phyloP scores from a whole-genome alignment of 2,329 filamentous ascomycete species.

The Cordyceps militaris region DNA sequence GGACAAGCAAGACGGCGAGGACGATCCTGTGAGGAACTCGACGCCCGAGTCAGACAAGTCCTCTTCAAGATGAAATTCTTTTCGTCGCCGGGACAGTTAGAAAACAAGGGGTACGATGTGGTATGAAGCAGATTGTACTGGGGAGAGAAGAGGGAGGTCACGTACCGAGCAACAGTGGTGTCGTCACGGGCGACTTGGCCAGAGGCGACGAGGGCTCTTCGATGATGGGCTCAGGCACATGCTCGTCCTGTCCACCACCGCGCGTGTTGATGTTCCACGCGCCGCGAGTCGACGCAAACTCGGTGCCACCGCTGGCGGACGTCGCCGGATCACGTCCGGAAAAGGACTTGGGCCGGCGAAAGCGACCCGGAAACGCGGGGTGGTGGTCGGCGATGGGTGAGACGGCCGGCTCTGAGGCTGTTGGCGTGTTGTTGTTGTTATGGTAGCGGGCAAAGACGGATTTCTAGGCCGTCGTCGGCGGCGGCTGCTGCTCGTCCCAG shows the following conservation, averaged over 20 bases:
- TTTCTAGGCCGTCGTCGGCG: background rate
- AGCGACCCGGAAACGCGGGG: background rate
- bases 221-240: slow-evolving; percentile 26
- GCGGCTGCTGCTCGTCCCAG: no score
- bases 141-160: background rate
- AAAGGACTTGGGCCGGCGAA: background rate
- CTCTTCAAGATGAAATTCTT: slow-evolving; percentile 3
- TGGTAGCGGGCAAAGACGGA: background rate
- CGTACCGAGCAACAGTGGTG: slow-evolving; percentile 26
- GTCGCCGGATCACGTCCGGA: background rate
- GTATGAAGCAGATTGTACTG: background rate
- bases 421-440: no score
- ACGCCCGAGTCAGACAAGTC: slow-evolving; percentile 10
- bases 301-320: background rate
- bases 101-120: background rate
- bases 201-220: slow-evolving; percentile 27
- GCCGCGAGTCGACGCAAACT: slow-evolving; percentile 2
- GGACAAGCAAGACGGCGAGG: background rate
- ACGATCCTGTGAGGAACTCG: slow-evolving; percentile 7
- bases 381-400: background rate
- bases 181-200: slow-evolving; percentile 17
- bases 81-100: slow-evolving; percentile 2
- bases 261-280: slow-evolving; percentile 7
- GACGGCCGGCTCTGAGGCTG: no score
- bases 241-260: slow-evolving; percentile 11